Conservation (phyloP, 2,329 filamentous ascomycete genomes). For the Fusarium agapanthi region DNA sequence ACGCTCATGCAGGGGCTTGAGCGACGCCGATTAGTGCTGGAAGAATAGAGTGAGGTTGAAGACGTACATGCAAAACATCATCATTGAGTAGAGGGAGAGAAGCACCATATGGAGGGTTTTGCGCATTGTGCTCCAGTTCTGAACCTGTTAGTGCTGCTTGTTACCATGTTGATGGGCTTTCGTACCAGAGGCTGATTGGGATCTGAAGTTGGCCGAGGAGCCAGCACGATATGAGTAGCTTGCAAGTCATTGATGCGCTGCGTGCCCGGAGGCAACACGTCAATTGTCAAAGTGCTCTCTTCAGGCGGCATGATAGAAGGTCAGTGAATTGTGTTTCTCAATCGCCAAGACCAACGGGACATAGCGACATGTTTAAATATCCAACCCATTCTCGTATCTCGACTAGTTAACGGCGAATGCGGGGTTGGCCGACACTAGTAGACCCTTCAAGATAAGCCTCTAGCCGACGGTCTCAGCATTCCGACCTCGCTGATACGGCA, state of each 20-base stretch:
- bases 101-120: constrained; percentile 21
- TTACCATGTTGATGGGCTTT: background rate
- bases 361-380: background rate
- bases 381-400: background rate
- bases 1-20: constrained; percentile 29
- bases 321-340: no score
- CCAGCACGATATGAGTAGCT: constrained; percentile 22
- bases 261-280: constrained; percentile 23
- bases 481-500: background rate
- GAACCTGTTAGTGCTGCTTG: background rate
- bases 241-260: constrained; percentile 24
- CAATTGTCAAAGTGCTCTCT: background rate
- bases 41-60: accelerated
- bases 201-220: constrained; percentile 29
- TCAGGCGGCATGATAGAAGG: background rate
- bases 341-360: background rate
- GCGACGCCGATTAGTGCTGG: background rate
- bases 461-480: background rate
- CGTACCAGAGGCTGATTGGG: constrained; percentile 30
- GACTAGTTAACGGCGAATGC: background rate
- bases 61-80: constrained; percentile 32
- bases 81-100: constrained; percentile 25
- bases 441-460: background rate
- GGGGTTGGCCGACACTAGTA: background rate
- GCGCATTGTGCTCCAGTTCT: constrained; percentile 32